Percentiles rank a stretch among this genome's conserved stretches.
These are phyloP conservation scores for Dalbergia cultrata DNA, from an alignment of 306 rosid species.

Conservation along the genomic window DNA sequence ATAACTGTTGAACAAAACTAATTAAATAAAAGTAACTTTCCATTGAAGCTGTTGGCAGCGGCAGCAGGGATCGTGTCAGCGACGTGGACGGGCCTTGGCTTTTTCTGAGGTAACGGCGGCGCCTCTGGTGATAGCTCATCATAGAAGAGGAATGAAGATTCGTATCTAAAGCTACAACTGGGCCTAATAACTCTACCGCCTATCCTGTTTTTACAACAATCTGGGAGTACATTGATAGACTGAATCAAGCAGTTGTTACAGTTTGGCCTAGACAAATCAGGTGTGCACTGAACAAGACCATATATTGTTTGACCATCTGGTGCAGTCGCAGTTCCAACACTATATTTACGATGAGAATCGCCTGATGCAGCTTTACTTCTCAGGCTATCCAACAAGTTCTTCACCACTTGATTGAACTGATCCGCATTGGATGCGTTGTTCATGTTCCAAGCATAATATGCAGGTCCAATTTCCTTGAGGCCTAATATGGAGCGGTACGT, in stretches of 20 bases:
- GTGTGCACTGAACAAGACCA: constrained; percentile 56
- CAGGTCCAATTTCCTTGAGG: constrained; percentile 22
- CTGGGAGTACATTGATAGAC: neutral
- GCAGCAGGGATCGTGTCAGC: too few relatives aligned
- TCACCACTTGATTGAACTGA: neutral
- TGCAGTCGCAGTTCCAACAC: neutral
- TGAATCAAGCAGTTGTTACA: constrained; percentile 40
- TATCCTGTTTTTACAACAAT: constrained; percentile 12
- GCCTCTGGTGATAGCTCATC: neutral
- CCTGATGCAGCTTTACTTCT: constrained; percentile 14
- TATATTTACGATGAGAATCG: constrained; percentile 40
- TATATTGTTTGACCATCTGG: constrained; percentile 10
- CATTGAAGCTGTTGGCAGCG: too few relatives aligned
- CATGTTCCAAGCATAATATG: neutral
- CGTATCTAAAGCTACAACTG: constrained; percentile 45
- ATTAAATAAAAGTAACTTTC: too few relatives aligned
- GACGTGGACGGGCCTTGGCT: too few relatives aligned
- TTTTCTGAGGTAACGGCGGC: neutral
- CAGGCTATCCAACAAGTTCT: neutral
- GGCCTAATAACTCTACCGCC: constrained; percentile 34
- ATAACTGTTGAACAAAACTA: too few relatives aligned
- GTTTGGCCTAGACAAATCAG: constrained; percentile 11
- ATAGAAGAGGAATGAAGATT: constrained; percentile 22
- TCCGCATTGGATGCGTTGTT: neutral
- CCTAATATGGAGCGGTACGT: constrained; percentile 29